Evolutionary conservation across 1,139 yeast genomes (phyloP).

Genomic region (Candida glucosophila): DNA sequence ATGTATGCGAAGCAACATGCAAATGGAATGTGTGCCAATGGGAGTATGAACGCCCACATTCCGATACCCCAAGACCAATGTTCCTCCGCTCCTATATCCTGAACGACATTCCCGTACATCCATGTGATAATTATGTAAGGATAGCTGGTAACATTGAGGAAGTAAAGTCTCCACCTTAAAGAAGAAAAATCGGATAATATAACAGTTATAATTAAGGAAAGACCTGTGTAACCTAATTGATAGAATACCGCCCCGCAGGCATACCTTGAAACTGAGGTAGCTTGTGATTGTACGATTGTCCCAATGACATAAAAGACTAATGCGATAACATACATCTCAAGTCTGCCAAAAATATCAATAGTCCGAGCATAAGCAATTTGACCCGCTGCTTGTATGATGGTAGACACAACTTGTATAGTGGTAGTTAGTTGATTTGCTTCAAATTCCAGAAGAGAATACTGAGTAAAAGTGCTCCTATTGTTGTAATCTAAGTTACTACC

Average conservation of each 20-base stretch:
- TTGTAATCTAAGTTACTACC: conserved; percentile 13
- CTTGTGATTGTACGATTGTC: conserved; percentile 56
- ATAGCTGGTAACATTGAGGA: conserved; percentile 48
- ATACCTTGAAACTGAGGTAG: conserved; percentile 48
- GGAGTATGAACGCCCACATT: conserved; percentile 35
- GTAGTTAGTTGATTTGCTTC: conserved; percentile 47
- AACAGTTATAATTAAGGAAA: conserved; percentile 39
- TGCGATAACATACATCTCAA: conserved; percentile 39
- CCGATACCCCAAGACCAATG: conserved; percentile 20
- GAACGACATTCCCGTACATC: conserved; percentile 48
- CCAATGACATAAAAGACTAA: conserved; percentile 53
- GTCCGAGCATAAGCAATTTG: conserved; percentile 55
- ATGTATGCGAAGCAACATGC: conserved; percentile 20
- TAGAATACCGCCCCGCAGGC: conserved; percentile 63
- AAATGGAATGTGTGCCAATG: conserved; percentile 27
- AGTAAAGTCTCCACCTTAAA: conserved; percentile 55
- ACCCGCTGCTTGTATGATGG: conserved; percentile 29
- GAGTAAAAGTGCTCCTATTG: conserved; percentile 3
- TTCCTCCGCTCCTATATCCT: conserved; percentile 5
- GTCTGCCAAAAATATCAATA: conserved; percentile 56
- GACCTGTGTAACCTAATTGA: conserved; percentile 57
- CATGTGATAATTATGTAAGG: conserved; percentile 65
- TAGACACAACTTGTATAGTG: conserved; percentile 47
- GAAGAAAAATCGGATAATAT: conserved; percentile 47
- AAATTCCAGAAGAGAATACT: conserved; percentile 45